phyloP scores from a whole-genome alignment of 2,329 filamentous ascomycete species.

The Phialemoniopsis sp. region DNA sequence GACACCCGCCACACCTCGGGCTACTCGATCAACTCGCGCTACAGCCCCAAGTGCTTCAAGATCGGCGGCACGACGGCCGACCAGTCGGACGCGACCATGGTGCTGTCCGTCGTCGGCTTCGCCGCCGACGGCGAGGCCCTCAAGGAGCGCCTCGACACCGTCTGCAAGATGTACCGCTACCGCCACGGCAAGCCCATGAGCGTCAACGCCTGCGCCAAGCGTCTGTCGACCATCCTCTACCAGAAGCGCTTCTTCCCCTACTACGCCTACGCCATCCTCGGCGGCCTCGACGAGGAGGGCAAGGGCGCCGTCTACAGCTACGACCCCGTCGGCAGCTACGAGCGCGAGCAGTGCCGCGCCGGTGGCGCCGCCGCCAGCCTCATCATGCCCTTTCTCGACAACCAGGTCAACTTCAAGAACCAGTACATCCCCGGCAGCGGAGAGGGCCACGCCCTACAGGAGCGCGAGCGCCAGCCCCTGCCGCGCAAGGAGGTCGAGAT shows the following conservation, averaged over 20 bases:
- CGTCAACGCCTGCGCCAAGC: conserved; percentile 90
- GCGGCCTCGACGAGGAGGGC: conserved; percentile 90
- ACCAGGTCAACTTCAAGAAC: conserved; percentile 99
- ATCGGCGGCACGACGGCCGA: conserved; percentile 88
- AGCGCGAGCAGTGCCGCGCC: conserved; percentile 92
- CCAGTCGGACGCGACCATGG: conserved; percentile 78
- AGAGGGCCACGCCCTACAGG: conserved; percentile 73
- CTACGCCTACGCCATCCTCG: conserved; percentile 93
- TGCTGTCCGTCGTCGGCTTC: conserved; percentile 93
- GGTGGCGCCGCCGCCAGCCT: conserved; percentile 88
- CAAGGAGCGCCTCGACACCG: conserved; percentile 87
- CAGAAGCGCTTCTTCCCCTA: conserved; percentile 98
- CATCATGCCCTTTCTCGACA: conserved; percentile 99
- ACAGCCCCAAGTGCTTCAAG: conserved; percentile 93
- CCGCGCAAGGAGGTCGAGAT: conserved; percentile 72
- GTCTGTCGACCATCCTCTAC: conserved; percentile 93
- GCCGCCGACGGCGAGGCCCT: conserved; percentile 91
- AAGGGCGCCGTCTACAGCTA: conserved; percentile 95
- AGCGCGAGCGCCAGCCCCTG: conserved; percentile 67
- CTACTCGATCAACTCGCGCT: conserved; percentile 98
- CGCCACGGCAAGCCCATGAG: conserved; percentile 96
- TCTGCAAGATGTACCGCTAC: conserved; percentile 98
- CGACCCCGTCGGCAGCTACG: conserved; percentile 96
- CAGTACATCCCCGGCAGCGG: conserved; percentile 89
- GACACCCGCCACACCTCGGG: conserved; percentile 94